Base-by-base conservation (phyloP, 2,329 filamentous ascomycete species). In the Alternaria arbusti region DNA sequence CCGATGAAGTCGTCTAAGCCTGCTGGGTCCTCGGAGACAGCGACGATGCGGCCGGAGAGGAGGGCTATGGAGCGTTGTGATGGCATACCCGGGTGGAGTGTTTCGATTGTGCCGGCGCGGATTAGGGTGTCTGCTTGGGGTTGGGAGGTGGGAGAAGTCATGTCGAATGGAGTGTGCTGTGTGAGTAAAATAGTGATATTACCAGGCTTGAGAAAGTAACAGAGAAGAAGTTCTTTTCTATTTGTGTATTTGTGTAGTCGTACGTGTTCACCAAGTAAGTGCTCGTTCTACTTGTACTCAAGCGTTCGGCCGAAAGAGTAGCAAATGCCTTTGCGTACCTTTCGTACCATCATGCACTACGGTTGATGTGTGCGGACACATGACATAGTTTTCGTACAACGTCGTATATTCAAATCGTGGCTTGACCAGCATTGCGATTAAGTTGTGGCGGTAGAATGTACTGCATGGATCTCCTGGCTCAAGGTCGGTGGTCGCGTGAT, bases 101-200 rank as follows among this genome's bases (percentile, higher is more conserved):
- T 40, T 17, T 17, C 15, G n/a, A 40, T 40, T 17, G 36, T 40
- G 36, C 36, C n/a, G 8, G 36, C 36, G 36, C 36, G 36, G n/a
- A 40, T 40, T 1, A 40, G 36, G n/a, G 36, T 40, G 36, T 40
- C n/a, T 40, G 36, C 36, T 40, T 40, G 15, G 9, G n/a, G 36
- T 0, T 40, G 36, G n/a, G n/a, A 8, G 15, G 36, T 17, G 0
- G 9, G 2, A 3, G n/a, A 17, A 40, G 36, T 0, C 36, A 40
- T 40, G 36, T 6, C 0, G 36, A 0, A 0, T 0, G 15, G 3
- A 11, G 10, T 10, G 1, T 3, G 4, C 15, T 40, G 32, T n/a
- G 32, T 1, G 5, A 1, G 3, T 10, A 3, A 0, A 40, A 15
- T 40, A 15, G 15, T 40, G 6, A 40, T 3, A 15, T 2, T 40